Percentiles rank a stretch among this genome's conserved stretches.
phyloP scores from a whole-genome alignment of 2,329 filamentous ascomycete genomes.

The Cercospora sojina region DNA sequence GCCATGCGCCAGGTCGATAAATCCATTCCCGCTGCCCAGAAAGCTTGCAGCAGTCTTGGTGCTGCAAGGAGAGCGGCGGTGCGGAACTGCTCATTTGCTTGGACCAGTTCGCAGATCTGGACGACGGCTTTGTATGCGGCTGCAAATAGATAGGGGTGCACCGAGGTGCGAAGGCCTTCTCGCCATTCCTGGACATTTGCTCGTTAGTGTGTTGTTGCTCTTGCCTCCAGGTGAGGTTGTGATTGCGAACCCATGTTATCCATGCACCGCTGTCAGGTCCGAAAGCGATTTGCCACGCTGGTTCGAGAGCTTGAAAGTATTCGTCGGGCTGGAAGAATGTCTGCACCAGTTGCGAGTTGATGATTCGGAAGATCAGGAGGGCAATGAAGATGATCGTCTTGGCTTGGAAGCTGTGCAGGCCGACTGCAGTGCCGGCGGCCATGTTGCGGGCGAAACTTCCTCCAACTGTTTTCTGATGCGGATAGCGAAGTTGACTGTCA shows the following conservation, averaged over 20 bases:
- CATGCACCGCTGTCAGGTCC: conserved; percentile 75
- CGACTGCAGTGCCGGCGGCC: background rate
- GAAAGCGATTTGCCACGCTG: conserved; percentile 87
- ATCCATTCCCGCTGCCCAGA: conserved; percentile 75
- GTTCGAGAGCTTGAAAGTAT: conserved; percentile 93
- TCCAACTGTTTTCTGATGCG: background rate
- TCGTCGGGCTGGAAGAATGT: conserved; percentile 99
- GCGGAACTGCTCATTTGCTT: conserved; percentile 55
- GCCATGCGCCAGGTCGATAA: conserved; percentile 86
- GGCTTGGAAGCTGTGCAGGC: conserved; percentile 1
- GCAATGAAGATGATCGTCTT: conserved; percentile 26
- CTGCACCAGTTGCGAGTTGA: conserved; percentile 73
- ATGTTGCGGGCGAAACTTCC: background rate
- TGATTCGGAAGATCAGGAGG: conserved; percentile 67
- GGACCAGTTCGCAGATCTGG: conserved; percentile 55
- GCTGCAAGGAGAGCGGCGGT: conserved; percentile 68
- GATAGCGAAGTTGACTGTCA: background rate
- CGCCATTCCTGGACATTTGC: conserved; percentile 74
- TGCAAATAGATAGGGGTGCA: conserved; percentile 88
- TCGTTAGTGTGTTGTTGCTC: conserved; percentile 14
- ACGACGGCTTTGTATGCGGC: conserved; percentile 66
- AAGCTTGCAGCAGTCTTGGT: conserved; percentile 73
- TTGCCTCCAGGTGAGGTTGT: background rate
- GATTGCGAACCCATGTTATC: conserved; percentile 79
- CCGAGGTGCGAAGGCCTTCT: conserved; percentile 78